Conservation (phyloP, 352 stramenopile species). For the Phytopythium boreale region DNA sequence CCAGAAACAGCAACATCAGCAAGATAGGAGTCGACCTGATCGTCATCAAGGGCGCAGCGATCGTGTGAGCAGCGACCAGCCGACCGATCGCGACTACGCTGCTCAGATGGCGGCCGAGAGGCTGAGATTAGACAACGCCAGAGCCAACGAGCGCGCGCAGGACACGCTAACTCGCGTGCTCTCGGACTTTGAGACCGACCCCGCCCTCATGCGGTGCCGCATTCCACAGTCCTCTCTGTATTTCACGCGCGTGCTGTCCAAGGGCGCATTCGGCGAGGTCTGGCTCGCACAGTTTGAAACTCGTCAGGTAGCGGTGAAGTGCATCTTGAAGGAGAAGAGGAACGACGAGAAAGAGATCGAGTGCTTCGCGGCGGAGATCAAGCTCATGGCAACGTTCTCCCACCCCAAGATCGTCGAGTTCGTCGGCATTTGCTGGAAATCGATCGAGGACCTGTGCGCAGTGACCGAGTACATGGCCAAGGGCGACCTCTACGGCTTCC, state of each 20-base stretch:
- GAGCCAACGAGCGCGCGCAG: slow-evolving; percentile 20
- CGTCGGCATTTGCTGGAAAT: slow-evolving; percentile 73
- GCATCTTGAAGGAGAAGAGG: slow-evolving; percentile 77
- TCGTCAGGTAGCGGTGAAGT: slow-evolving; percentile 76
- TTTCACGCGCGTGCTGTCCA: slow-evolving; percentile 82
- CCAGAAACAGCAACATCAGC: not conserved
- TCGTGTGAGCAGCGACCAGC: not conserved
- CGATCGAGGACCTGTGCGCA: slow-evolving; percentile 60
- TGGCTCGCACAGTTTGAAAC: slow-evolving; percentile 83
- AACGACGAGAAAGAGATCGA: slow-evolving; percentile 84
- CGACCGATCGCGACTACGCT: not conserved
- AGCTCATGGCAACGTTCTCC: slow-evolving; percentile 79
- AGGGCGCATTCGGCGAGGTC: slow-evolving; percentile 85
- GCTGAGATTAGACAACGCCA: slow-evolving; percentile 11
- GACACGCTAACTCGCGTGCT: slow-evolving; percentile 55
- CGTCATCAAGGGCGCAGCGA: not conserved
- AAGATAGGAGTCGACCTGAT: not conserved
- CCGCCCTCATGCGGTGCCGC: slow-evolving; percentile 42
- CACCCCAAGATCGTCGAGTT: slow-evolving; percentile 86
- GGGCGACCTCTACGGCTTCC: slow-evolving; percentile 69
- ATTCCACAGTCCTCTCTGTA: slow-evolving; percentile 75
- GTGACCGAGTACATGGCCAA: slow-evolving; percentile 85
- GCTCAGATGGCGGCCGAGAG: slow-evolving; percentile 10
- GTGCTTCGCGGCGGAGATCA: slow-evolving; percentile 83
- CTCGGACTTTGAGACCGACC: slow-evolving; percentile 54